Percentiles rank a stretch among this genome's conserved stretches.
Evolutionary conservation across 495 filamentous ascomycete genomes (phyloP).

Genomic region (Penicillium cosmopolitanum): DNA sequence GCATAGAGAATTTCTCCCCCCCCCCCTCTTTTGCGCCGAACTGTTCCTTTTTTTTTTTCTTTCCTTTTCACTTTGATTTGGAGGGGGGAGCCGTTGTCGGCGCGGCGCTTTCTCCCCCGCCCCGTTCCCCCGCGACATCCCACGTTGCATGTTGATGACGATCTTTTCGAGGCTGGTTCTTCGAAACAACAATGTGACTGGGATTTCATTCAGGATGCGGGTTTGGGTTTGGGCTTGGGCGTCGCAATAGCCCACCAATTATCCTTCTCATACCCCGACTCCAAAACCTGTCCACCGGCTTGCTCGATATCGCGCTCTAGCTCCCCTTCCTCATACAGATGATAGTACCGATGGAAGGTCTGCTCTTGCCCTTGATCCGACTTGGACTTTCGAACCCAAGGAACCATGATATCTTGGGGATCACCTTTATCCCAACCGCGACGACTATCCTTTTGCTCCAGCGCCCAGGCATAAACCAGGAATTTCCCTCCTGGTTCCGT

Average conservation of each 20-base stretch:
- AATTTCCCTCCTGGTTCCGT: constrained; percentile 56
- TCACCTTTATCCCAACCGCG: constrained; percentile 89
- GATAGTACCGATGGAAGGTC: constrained; percentile 87
- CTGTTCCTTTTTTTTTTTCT: constrained; percentile 8
- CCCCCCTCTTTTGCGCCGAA: constrained; percentile 23
- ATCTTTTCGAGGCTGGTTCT: constrained; percentile 44
- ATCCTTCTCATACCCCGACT: constrained; percentile 92
- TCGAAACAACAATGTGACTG: constrained; percentile 18
- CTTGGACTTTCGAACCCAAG: constrained; percentile 75
- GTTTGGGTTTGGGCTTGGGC: constrained; percentile 21
- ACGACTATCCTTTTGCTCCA: constrained; percentile 88
- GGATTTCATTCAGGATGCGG: neutral
- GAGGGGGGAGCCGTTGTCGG: neutral
- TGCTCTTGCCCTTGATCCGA: constrained; percentile 31
- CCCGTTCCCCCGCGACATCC: neutral
- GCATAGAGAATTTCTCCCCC: constrained; percentile 39
- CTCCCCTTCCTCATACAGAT: constrained; percentile 86
- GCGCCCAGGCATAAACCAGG: constrained; percentile 93
- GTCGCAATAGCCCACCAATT: constrained; percentile 91
- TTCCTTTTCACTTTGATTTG: constrained; percentile 9
- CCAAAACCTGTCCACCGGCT: constrained; percentile 76
- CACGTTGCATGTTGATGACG: constrained; percentile 6
- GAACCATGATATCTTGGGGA: constrained; percentile 92
- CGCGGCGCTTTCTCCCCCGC: neutral
- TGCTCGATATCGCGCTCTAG: constrained; percentile 76